These are phyloP conservation scores for Neonectria punicea DNA, from an alignment of 2,329 filamentous ascomycete genomes.

Conservation along the genomic window DNA sequence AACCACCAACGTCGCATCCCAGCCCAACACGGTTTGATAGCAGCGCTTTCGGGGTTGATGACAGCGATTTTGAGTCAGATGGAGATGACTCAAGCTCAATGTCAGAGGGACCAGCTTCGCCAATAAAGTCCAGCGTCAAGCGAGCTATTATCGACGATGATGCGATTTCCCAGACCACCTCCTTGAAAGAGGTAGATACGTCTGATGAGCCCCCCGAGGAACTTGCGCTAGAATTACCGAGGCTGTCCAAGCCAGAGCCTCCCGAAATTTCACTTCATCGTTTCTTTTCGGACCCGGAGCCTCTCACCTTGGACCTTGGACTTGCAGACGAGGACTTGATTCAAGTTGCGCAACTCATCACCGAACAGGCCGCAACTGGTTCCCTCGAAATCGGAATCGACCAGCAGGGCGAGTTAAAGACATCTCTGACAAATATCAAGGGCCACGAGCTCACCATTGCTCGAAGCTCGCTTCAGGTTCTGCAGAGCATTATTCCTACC, in stretches of 20 bases:
- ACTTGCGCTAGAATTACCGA: conserved; percentile 60
- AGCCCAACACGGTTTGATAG: conserved; percentile 53
- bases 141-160: conserved; percentile 61
- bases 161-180: conserved; percentile 62
- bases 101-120: conserved; percentile 61
- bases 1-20: conserved; percentile 38
- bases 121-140: conserved; percentile 60
- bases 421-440: conserved; percentile 46
- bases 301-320: conserved; percentile 56
- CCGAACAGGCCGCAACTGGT: conserved; percentile 73
- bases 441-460: conserved; percentile 57
- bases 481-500: conserved; percentile 56
- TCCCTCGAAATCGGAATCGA: conserved; percentile 50
- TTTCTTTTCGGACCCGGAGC: conserved; percentile 70
- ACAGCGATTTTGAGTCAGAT: conserved; percentile 65
- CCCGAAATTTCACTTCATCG: conserved; percentile 62
- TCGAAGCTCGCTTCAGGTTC: conserved; percentile 60
- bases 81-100: conserved; percentile 64
- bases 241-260: conserved; percentile 58
- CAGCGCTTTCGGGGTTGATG: conserved; percentile 56
- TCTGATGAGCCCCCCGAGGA: conserved; percentile 57
- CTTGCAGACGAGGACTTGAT: conserved; percentile 70
- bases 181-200: conserved; percentile 60
- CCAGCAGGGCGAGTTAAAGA: conserved; percentile 29
- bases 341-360: conserved; percentile 75